Evolutionary conservation across 2,329 filamentous ascomycete genomes (phyloP).

Genomic region (Conoideocrella luteorostrata): DNA sequence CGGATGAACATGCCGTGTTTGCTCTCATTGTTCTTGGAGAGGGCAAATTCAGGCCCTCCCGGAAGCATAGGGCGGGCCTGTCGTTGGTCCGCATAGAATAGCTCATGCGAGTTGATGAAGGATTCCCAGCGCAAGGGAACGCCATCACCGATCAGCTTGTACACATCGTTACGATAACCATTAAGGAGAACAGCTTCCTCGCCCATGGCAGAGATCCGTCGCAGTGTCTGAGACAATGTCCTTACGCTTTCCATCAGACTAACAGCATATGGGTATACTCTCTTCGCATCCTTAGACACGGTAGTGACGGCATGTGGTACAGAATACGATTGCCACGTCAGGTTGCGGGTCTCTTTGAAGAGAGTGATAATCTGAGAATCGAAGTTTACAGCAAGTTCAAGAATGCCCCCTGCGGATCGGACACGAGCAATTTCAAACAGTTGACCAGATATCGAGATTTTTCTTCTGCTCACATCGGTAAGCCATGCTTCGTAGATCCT

Average conservation of each 20-base stretch:
- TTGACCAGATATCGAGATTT: constrained; percentile 85
- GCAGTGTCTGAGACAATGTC: constrained; percentile 81
- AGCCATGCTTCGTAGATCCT: constrained; percentile 96
- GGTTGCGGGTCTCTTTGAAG: constrained; percentile 96
- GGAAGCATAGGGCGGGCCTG: constrained; percentile 39
- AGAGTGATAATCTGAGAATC: constrained; percentile 94
- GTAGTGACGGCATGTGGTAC: constrained; percentile 93
- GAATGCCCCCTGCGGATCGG: constrained; percentile 78
- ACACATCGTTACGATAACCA: constrained; percentile 87
- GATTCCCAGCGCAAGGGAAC: constrained; percentile 93
- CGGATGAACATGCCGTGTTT: constrained; percentile 96
- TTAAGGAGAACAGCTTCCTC: constrained; percentile 83
- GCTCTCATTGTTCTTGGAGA: constrained; percentile 62
- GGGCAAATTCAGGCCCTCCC: constrained; percentile 32
- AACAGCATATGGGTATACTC: constrained; percentile 95
- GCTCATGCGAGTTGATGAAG: constrained; percentile 93
- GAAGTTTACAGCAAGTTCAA: constrained; percentile 93
- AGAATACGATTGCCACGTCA: constrained; percentile 90
- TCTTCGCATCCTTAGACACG: constrained; percentile 96
- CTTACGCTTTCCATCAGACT: constrained; percentile 98
- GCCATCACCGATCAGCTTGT: constrained; percentile 75
- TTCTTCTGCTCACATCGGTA: constrained; percentile 78
- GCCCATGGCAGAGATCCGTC: constrained; percentile 77
- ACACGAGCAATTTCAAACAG: constrained; percentile 87
- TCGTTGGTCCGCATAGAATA: constrained; percentile 54